Percentiles rank a stretch among this genome's conserved stretches.
These are phyloP conservation scores for Eragrostis tef DNA, from an alignment of 202 grass and related monocot genomes.

Conservation along the genomic window DNA sequence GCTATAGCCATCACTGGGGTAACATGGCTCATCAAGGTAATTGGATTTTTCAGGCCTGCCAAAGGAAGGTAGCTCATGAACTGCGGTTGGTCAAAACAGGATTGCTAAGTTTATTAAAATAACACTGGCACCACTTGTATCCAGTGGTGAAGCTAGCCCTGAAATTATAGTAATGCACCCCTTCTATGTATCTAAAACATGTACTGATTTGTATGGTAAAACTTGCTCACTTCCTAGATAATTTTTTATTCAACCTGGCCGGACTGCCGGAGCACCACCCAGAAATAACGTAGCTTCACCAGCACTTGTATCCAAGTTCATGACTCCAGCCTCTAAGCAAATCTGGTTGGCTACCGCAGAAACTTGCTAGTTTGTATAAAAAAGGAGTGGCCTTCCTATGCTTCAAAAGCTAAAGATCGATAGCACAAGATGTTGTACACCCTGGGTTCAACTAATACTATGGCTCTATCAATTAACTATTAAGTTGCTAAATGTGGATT, in stretches of 20 bases:
- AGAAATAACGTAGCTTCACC: no score
- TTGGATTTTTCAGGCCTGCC: conserved; percentile 94
- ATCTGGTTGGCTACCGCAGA: conserved; percentile 34
- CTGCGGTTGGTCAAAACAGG: conserved; percentile 24
- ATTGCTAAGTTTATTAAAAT: conserved; percentile 20
- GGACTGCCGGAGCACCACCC: no score
- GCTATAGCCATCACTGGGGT: conserved; percentile 92
- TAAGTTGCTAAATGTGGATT: conserved; percentile 10
- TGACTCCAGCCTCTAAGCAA: not conserved
- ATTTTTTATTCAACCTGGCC: no score
- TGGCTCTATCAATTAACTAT: conserved; percentile 9
- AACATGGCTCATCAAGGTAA: conserved; percentile 95
- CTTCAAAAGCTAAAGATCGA: conserved; percentile 36
- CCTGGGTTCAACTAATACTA: conserved; percentile 20
- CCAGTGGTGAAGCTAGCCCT: not conserved
- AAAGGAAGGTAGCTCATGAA: conserved; percentile 48
- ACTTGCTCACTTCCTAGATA: no score
- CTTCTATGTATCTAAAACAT: no score
- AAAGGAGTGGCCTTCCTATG: conserved; percentile 24
- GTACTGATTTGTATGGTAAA: no score
- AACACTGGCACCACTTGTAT: conserved; percentile 24
- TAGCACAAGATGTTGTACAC: conserved; percentile 13
- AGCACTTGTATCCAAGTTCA: conserved; percentile 32
- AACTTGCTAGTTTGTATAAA: conserved; percentile 33
- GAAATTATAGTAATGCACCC: no score